Base-by-base conservation (phyloP, 441 rosid genomes). In the Populus hybrid region DNA sequence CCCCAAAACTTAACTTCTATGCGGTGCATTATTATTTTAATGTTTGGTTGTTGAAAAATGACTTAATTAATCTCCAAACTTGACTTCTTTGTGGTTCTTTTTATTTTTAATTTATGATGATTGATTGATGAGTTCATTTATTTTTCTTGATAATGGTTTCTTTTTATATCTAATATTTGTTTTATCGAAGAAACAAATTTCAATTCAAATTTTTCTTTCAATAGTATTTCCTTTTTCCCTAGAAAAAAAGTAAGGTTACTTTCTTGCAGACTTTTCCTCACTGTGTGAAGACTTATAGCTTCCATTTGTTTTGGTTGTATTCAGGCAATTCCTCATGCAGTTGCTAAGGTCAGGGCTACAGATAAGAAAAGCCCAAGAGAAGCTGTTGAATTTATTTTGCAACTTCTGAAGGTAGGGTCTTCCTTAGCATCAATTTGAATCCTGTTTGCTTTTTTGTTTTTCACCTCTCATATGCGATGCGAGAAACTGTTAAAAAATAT, bases 291-390 rank as follows among this genome's bases (percentile, higher is more conserved):
- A n/a, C 71, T 77, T 30, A 64, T 65, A 32, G 75, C 26, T 72
- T 79, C 69, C 74, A 69, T 79, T 77, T 73, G 64, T 34, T 69
- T 73, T 71, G 78, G 30, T 67, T 72, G 21, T 70, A 79, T 79
- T 80, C 83, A 97, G 99, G 97, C 97, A 67, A 92, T 97, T 88
- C 98, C 99, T 71, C 93, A 88, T 89, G 97, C 99, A 79, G 86
- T 97, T 75, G 98, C 99, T 57, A 88, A 81, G 89, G 92, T 94
- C 76, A 89, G 97, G 84, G 85, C 93, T 77, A 85, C 90, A 14
- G 99, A 97, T 80, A 90, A 86, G 79, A 97, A 92, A 84, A 97
- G 99, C 89, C 99, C 99, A 69, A 89, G 98, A 81, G 99, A 94
- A 91, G 99, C 99, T 80, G 90, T 97, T 81, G 99, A 97, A 80